These are phyloP conservation scores for Suillus clintonianus DNA, from an alignment of 768 basidiomycete species.

Conservation along the genomic window DNA sequence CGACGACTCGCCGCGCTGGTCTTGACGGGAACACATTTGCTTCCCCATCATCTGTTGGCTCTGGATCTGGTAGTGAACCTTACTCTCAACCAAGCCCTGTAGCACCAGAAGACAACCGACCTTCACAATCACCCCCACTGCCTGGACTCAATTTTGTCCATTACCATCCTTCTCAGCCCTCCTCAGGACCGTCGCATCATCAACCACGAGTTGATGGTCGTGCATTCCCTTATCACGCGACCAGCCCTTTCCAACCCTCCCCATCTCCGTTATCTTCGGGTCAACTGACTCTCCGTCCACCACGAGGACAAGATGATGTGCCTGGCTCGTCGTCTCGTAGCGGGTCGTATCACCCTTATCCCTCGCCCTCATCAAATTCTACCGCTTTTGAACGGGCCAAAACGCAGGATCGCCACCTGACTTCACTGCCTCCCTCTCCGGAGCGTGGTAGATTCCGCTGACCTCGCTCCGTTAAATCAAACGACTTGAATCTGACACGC, in stretches of 20 bases:
- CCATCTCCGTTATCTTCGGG: conserved; percentile 42
- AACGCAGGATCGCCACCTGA: conserved; percentile 51
- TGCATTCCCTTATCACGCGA: conserved; percentile 22
- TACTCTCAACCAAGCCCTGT: conserved; percentile 50
- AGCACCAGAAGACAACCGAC: conserved; percentile 41
- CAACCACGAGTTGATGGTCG: conserved; percentile 30
- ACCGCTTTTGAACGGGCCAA: conserved; percentile 58
- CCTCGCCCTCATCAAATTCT: conserved; percentile 41
- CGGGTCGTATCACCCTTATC: conserved; percentile 29
- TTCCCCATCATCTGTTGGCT: conserved; percentile 51
- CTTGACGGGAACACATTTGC: conserved; percentile 52
- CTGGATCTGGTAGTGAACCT: conserved; percentile 58
- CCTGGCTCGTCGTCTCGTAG: conserved; percentile 40
- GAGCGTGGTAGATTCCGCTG: conserved; percentile 31
- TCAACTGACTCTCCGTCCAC: conserved; percentile 33
- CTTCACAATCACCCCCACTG: conserved; percentile 71
- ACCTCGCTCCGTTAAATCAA: conserved; percentile 22
- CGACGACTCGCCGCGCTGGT: conserved; percentile 45
- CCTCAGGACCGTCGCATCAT: conserved; percentile 35
- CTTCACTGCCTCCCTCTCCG: conserved; percentile 32
- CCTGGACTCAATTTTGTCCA: conserved; percentile 57
- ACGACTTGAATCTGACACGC: not conserved
- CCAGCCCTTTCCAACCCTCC: conserved; percentile 37
- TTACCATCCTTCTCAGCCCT: conserved; percentile 45
- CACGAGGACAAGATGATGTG: conserved; percentile 39